Evolutionary conservation across 768 basidiomycete species (phyloP).

Genomic region (Mycena venus): DNA sequence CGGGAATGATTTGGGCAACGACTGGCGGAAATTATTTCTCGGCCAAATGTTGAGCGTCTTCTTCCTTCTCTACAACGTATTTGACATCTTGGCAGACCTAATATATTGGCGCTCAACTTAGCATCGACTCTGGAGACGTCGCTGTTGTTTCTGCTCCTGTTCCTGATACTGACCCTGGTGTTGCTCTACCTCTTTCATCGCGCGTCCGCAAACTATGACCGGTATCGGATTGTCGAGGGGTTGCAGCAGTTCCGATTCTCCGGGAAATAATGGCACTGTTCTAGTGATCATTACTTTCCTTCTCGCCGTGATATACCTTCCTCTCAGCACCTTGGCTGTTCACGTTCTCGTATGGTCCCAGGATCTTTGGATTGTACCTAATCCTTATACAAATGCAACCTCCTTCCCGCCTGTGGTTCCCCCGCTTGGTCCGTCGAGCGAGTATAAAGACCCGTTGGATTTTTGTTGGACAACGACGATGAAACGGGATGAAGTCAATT

Average conservation of each 20-base stretch:
- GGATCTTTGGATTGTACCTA: slow-evolving; percentile 80
- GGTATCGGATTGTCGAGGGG: slow-evolving; percentile 66
- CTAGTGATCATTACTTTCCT: slow-evolving; percentile 75
- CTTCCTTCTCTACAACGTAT: slow-evolving; percentile 2
- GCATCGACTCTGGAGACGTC: slow-evolving; percentile 71
- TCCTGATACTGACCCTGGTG: slow-evolving; percentile 65
- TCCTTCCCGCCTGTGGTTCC: slow-evolving; percentile 60
- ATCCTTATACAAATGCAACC: slow-evolving; percentile 75
- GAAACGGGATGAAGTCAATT: slow-evolving; percentile 77
- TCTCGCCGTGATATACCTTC: slow-evolving; percentile 79
- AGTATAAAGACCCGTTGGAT: slow-evolving; percentile 73
- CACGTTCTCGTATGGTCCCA: slow-evolving; percentile 84
- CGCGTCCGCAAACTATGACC: slow-evolving; percentile 61
- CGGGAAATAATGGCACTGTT: slow-evolving; percentile 60
- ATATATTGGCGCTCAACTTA: slow-evolving; percentile 81
- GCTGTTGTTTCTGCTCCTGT: slow-evolving; percentile 69
- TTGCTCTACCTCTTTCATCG: slow-evolving; percentile 73
- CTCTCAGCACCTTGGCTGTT: slow-evolving; percentile 82
- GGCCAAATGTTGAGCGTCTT: slow-evolving; percentile 70
- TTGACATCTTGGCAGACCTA: slow-evolving; percentile 62
- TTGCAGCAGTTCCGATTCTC: slow-evolving; percentile 60
- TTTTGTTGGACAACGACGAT: slow-evolving; percentile 88
- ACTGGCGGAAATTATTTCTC: slow-evolving; percentile 73
- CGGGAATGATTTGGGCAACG: slow-evolving; percentile 52
- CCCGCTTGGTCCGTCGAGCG: slow-evolving; percentile 67